Conservation (phyloP, 1,284 basidiomycete species). For the Cryptococcus sp. region DNA sequence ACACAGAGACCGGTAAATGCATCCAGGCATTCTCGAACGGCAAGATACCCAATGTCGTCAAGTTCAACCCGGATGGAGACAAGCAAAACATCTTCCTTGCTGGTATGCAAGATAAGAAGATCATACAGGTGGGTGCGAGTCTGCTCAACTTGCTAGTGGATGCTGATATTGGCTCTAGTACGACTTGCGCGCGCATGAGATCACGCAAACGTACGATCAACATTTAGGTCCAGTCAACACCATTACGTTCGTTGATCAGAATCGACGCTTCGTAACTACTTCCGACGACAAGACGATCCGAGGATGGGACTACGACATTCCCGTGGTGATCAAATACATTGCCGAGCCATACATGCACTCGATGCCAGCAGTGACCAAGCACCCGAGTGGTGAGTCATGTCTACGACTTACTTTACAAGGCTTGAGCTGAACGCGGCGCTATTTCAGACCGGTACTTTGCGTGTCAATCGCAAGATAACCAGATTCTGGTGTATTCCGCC, state of each 20-base stretch:
- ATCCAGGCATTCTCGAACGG: constrained; percentile 93
- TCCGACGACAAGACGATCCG: constrained; percentile 99
- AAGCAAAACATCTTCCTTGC: constrained; percentile 96
- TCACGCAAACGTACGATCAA: constrained; percentile 97
- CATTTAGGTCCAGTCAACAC: constrained; percentile 98
- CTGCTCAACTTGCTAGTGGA: neutral
- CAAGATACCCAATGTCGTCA: constrained; percentile 92
- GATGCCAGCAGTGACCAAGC: constrained; percentile 94
- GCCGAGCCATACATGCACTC: constrained; percentile 99
- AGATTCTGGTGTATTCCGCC: constrained; percentile 93
- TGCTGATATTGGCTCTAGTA: constrained; percentile 62
- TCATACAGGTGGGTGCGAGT: constrained; percentile 73
- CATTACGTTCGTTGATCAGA: constrained; percentile 95
- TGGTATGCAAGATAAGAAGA: constrained; percentile 99
- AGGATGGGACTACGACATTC: constrained; percentile 98
- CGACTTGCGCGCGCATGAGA: constrained; percentile 88
- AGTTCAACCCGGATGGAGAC: constrained; percentile 93
- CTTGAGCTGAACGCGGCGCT: constrained; percentile 11
- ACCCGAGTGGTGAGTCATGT: constrained; percentile 76
- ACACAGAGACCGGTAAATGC: constrained; percentile 95
- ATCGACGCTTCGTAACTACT: constrained; percentile 94
- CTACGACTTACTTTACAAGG: constrained; percentile 12
- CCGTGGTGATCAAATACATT: constrained; percentile 99
- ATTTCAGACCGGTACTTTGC: constrained; percentile 87
- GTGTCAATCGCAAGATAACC: constrained; percentile 96